Conservation (phyloP, 306 rosid genomes). For the Ziziphus jujuba region DNA sequence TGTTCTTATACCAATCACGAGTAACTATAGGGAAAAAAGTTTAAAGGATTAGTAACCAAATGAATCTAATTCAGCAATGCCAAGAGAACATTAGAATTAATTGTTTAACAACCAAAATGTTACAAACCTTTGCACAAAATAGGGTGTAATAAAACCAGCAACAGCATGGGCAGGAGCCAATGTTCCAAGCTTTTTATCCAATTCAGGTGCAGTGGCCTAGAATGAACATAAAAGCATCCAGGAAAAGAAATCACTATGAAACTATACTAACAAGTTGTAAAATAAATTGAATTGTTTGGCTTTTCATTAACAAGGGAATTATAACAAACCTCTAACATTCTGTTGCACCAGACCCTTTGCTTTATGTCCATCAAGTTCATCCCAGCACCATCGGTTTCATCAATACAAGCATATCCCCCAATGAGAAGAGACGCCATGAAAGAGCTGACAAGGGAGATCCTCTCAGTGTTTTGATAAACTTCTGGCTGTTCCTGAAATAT, state of each 20-base stretch:
- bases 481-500: conserved; percentile 61
- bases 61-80: neutral
- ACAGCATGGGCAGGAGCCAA: conserved; percentile 83
- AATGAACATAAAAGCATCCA: conserved; percentile 14
- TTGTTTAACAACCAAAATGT: neutral
- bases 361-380: conserved; percentile 94
- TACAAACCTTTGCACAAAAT: conserved; percentile 74
- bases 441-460: conserved; percentile 96
- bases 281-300: conserved; percentile 7
- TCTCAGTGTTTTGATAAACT: conserved; percentile 67
- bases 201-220: conserved; percentile 80
- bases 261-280: neutral
- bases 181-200: conserved; percentile 85
- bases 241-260: too few relatives aligned
- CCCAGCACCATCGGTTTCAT: conserved; percentile 88
- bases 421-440: conserved; percentile 81
- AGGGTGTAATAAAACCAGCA: conserved; percentile 77
- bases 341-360: conserved; percentile 67
- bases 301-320: conserved; percentile 12
- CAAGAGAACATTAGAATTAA: neutral
- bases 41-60: neutral
- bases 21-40: neutral
- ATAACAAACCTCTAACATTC: conserved; percentile 63
- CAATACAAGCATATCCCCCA: conserved; percentile 79
- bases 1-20: neutral